Percentiles rank a stretch among this genome's conserved stretches.
Conservation (phyloP, 1,284 basidiomycete genomes). For the Ganoderma boninense region DNA sequence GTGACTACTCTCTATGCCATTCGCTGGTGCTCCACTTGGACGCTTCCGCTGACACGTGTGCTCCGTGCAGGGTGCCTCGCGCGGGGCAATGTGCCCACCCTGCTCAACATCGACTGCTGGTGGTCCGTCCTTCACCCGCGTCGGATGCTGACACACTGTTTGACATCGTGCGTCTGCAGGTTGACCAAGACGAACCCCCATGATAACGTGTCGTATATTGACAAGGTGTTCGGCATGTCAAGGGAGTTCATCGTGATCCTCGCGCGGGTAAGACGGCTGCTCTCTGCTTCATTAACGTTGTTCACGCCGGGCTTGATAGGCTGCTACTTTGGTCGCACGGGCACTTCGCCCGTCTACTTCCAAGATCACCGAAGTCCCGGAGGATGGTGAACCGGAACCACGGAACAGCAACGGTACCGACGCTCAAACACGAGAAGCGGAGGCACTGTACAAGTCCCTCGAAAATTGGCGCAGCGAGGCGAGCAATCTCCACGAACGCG, state of each 20-base stretch:
- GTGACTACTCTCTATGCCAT: slow-evolving; percentile 31
- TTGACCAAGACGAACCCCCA: slow-evolving; percentile 44
- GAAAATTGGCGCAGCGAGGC: slow-evolving; percentile 39
- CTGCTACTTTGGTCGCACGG: slow-evolving; percentile 37
- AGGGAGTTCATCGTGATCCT: slow-evolving; percentile 43
- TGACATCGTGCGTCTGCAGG: slow-evolving; percentile 12
- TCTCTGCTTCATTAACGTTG: neutral
- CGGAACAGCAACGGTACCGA: slow-evolving; percentile 7
- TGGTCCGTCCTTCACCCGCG: slow-evolving; percentile 42
- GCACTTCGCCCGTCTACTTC: slow-evolving; percentile 20
- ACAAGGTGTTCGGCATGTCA: slow-evolving; percentile 57
- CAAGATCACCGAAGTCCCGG: slow-evolving; percentile 26
- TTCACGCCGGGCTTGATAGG: slow-evolving; percentile 23
- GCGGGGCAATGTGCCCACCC: slow-evolving; percentile 48
- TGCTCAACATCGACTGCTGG: slow-evolving; percentile 51
- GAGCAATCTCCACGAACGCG: slow-evolving; percentile 34
- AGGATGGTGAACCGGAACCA: slow-evolving; percentile 29
- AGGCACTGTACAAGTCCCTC: slow-evolving; percentile 37
- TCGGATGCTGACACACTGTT: slow-evolving; percentile 26
- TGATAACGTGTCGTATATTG: slow-evolving; percentile 46
- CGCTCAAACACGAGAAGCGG: slow-evolving; percentile 32
- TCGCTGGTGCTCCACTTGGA: neutral
- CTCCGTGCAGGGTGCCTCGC: slow-evolving; percentile 47
- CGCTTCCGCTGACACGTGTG: slow-evolving; percentile 6
- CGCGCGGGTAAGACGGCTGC: slow-evolving; percentile 37